Evolutionary conservation across 1,284 basidiomycete genomes (phyloP).

Genomic region (Leccinum solheimii): DNA sequence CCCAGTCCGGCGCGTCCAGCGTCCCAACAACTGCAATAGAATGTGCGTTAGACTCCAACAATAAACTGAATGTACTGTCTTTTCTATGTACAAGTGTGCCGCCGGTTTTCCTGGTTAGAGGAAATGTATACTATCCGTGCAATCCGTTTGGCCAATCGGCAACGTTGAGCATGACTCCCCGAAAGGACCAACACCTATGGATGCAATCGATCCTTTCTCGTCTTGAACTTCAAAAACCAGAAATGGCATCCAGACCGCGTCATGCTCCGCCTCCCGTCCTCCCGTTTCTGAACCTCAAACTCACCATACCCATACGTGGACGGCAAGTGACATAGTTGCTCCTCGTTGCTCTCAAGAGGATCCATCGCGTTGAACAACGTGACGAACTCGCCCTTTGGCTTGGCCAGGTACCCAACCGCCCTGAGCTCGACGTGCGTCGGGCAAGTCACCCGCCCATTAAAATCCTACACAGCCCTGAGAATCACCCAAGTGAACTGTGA

Average conservation of each 20-base stretch:
- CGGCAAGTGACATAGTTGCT: constrained; percentile 41
- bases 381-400: constrained; percentile 61
- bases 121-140: constrained; percentile 56
- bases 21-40: constrained; percentile 61
- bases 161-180: neutral
- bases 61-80: constrained; percentile 50
- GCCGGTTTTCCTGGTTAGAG: constrained; percentile 62
- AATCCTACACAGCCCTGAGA: constrained; percentile 12
- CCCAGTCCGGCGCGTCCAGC: constrained; percentile 66
- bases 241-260: constrained; percentile 59
- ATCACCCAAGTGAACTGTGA: constrained; percentile 61
- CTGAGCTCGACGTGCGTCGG: constrained; percentile 51
- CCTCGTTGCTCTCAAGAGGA: constrained; percentile 32
- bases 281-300: constrained; percentile 44
- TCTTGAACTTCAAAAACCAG: constrained; percentile 51
- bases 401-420: constrained; percentile 69
- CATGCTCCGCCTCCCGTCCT: constrained; percentile 54
- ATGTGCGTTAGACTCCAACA: constrained; percentile 3
- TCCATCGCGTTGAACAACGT: constrained; percentile 67
- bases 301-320: constrained; percentile 57
- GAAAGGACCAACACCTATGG: constrained; percentile 33
- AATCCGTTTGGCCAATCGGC: constrained; percentile 39
- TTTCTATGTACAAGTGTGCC: constrained; percentile 66
- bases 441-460: constrained; percentile 16
- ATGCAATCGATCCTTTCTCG: constrained; percentile 33